Base-by-base conservation (phyloP, 176 grass and related monocot species). In the Carex parvula region DNA sequence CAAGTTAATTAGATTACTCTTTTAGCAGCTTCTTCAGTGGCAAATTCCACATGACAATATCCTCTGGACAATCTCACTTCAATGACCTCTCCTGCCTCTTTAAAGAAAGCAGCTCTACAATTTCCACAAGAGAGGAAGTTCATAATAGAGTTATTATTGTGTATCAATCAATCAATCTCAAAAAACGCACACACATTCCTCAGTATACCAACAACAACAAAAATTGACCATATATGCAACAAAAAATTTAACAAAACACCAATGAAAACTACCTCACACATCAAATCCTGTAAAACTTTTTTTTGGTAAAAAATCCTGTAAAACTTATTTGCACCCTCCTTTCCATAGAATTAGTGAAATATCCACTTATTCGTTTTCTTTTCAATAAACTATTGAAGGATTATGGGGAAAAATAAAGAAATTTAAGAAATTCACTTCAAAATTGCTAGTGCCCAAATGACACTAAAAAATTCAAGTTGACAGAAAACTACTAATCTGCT, bases 21-120 rank as follows among this genome's bases (percentile, higher is more conserved):
- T 30, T 88, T 54, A 88, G 90, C 94, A 42, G 70, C 90, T 89
- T 92, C 90, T 72, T 60, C 14, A 30, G 92, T 87, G 20, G 90
- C 78, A 55, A 97, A 97, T 87, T 94, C 92, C 82, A 97, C 90
- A 90, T 97, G 92, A 6, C 62, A 90, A 87, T 67, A 97, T 15
- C 94, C 94, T 81, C 69, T 84, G 65, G 74, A 13, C 32, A 97
- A 71, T 24, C 92, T 87, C 53, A 94, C 79, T 65, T 94, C 85
- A 87, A 76, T 71, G 80, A 97, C 42, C 70, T 90, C 89, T 32
- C 91, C 94, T 48, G 71, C 87, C 59, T 84, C 57, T 86, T 75
- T 55, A 57, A 97, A 97, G 84, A 92, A 97, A 86, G 90, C 83
- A 67, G 84, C 85, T 24, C 94, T 97, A 61, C 5, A 73, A 3